phyloP scores from a whole-genome alignment of 331 rosid genomes.

The Rosa hybrid region DNA sequence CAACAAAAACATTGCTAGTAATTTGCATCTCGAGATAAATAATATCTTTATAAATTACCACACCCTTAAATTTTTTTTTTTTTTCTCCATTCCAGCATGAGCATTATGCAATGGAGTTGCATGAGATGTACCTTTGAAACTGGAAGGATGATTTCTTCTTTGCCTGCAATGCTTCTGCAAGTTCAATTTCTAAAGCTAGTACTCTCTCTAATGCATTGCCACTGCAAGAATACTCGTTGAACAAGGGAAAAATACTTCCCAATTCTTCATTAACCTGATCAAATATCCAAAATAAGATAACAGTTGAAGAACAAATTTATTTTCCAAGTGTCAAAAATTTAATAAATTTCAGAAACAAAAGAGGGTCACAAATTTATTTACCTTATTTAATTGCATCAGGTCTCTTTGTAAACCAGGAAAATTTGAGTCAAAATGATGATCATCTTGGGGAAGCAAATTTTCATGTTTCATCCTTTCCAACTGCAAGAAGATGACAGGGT shows the following conservation, averaged over 20 bases:
- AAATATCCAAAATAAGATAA: conserved; percentile 23
- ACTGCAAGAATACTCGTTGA: conserved; percentile 53
- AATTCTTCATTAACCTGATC: conserved; percentile 83
- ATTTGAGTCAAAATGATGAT: conserved; percentile 41
- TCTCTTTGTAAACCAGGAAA: conserved; percentile 74
- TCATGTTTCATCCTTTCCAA: conserved; percentile 87
- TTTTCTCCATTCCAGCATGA: conserved; percentile 12
- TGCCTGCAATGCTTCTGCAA: conserved; percentile 84
- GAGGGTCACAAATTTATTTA: conserved; percentile 32
- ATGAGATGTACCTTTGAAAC: conserved; percentile 76
- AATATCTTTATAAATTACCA: not conserved
- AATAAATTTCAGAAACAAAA: not conserved
- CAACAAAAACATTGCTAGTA: not conserved
- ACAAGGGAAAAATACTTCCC: conserved; percentile 69
- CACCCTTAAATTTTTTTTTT: not conserved
- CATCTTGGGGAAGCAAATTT: conserved; percentile 52
- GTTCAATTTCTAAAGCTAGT: conserved; percentile 93
- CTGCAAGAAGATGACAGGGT: conserved; percentile 51
- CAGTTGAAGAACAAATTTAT: not conserved
- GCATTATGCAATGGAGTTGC: not conserved
- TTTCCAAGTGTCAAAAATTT: not conserved
- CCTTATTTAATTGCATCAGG: conserved; percentile 74
- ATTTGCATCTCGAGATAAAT: not conserved
- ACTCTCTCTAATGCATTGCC: conserved; percentile 97
- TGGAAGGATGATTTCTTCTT: conserved; percentile 71